Base-by-base conservation (phyloP, 257 asterid genomes). In the Solanum boliviense region DNA sequence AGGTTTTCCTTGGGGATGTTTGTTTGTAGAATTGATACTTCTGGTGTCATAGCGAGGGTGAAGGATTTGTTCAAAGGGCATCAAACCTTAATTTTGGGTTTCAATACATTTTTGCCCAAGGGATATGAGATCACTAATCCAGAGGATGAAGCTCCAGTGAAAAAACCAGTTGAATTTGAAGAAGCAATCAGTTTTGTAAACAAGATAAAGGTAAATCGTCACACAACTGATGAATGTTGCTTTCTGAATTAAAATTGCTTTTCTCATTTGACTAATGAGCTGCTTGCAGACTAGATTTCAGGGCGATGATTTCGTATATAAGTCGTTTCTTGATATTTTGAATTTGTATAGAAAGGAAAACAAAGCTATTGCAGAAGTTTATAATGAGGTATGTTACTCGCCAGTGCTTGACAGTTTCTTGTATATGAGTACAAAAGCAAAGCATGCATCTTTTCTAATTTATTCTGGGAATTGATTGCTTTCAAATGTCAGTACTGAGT, bases 31-130 rank as follows among this genome's bases (percentile, higher is more conserved):
- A 86, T 93, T 88, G 94, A 93, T 83, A 95, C 96, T 60, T 5
- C 92, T 68, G 96, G 94, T 46, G 98, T 97, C 76, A 93, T 92
- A 90, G 88, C 70, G 72, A 93, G 97, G 92, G 98, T 97, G 88
- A 95, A 94, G 93, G 97, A 95, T 84, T 89, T 96, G 89, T 96
- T 97, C 91, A 93, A 90, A 90, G 99, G 96, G 84, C 95, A 96
- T 83, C 89, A 91, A 88, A 90, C 92, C 95, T 94, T 97, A 83
- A 94, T 96, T 91, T 92, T 96, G 92, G 99, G 99, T 60, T 96
- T 97, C 94, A 97, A 96, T 94, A 90, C 97, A 89, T 97, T 96
- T 92, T 90, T 97, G 91, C 99, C 99, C 1, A 94, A 90, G 93
- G 98, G 98, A 87, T 93, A 86, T 91, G 94, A 94, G 89, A 96